Evolutionary conservation across 208 protist genomes (phyloP), one percentile per base, ranked within the genome.

Genomic region (Wallacemonas rigidus): DNA sequence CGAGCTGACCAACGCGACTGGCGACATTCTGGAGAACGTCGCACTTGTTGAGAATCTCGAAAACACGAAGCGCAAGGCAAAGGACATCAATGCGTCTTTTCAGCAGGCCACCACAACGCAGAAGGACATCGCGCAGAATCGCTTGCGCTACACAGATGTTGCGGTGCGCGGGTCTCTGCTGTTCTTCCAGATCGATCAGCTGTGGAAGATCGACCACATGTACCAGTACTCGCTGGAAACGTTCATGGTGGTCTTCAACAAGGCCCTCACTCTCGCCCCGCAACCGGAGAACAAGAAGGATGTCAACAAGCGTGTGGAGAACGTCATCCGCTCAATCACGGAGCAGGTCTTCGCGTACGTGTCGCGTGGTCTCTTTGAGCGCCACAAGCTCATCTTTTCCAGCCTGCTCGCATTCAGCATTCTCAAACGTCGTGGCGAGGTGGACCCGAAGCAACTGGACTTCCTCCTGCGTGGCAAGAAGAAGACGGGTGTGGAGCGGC

Each of bases 381-480:
- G 97, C 41, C 98, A 99, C 93, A 99, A 99, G 84, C 90, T 99
- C 48, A 99, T 99, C 75, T 99, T 99, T 77, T 95, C 93, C 5
- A 95, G 97, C 55, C 86, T 98, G 69, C 88, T 99, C 11, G 92
- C 90, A 51, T 98, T 99, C 72, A 86, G 83, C 58, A 98, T 99
- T 79, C 77, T 98, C 40, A 74, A 85, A 51, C 81, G 82, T 5
- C 71, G 70, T 39, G 89, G 89, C 39, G 86, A 91, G n/a, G 90
- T 99, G 40, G 77, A 96, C 64, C 36, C 57, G 36, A 92, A 92
- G 60, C 95, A 99, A 82, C 85, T 99, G 7, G 88, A 97, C 63
- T 98, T 98, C 75, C 75, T 99, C 43, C 76, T 99, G 12, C 85
- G 92, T 44, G 96, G 93, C 53, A 92, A 92, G 72, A 95, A 96